Evolutionary conservation across 2,329 filamentous ascomycete species (phyloP).

Genomic region (Aspergillus sp.): DNA sequence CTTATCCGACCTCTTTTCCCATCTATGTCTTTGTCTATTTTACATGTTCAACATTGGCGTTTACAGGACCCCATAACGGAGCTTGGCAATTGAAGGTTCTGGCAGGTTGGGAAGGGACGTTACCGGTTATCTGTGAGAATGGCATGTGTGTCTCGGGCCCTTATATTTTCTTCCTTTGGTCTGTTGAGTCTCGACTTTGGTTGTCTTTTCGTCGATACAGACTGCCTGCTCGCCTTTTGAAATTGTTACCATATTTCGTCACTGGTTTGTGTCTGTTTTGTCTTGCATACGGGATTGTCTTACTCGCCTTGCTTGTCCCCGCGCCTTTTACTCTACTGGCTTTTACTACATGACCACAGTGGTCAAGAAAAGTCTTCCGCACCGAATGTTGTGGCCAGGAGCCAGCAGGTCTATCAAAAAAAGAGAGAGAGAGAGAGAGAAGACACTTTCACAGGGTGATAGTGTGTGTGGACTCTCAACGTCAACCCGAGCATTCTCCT

Average conservation of each 20-base stretch:
- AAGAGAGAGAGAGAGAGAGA: background rate
- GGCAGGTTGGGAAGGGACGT: conserved; percentile 15
- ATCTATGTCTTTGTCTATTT: conserved; percentile 3
- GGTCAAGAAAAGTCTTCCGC: background rate
- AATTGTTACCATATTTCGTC: background rate
- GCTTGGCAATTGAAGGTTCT: conserved; percentile 19
- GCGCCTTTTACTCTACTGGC: conserved; percentile 6
- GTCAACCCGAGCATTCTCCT: background rate
- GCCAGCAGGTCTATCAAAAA: background rate
- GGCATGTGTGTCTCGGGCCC: conserved; percentile 13
- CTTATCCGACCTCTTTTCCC: conserved; percentile 3
- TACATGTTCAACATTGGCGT: conserved; percentile 25
- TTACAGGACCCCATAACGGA: conserved; percentile 20
- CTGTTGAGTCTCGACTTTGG: conserved; percentile 10
- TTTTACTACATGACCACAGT: conserved; percentile 6
- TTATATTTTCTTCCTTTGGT: conserved; percentile 10
- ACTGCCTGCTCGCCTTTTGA: conserved; percentile 1
- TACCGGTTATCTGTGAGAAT: conserved; percentile 18
- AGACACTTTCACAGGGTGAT: background rate
- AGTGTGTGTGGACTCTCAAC: background rate
- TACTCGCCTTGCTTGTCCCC: background rate
- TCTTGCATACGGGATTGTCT: conserved; percentile 7
- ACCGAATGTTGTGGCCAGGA: background rate
- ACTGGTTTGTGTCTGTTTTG: background rate
- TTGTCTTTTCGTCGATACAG: background rate